A percentile compares a stretch with the other conserved stretches of the same genome.
phyloP scores from a whole-genome alignment of 768 basidiomycete species.

The Exsudoporus frostii region DNA sequence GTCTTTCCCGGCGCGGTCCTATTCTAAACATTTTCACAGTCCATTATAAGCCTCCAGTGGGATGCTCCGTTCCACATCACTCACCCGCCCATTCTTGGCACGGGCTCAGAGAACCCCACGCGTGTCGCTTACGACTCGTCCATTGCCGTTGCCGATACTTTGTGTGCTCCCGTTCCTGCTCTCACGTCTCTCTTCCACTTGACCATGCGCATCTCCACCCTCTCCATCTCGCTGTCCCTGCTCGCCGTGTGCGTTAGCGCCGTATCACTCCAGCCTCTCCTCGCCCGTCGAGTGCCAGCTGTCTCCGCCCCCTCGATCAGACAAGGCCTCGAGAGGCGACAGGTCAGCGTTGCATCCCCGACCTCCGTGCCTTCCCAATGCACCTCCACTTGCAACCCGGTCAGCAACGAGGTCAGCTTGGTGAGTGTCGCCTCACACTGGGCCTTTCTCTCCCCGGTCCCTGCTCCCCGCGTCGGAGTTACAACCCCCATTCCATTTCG shows the following conservation, averaged over 20 bases:
- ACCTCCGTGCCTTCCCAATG: conserved; percentile 24
- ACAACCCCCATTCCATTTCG: not conserved
- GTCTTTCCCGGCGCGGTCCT: not conserved
- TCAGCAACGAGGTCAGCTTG: conserved; percentile 22
- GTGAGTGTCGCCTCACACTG: conserved; percentile 11
- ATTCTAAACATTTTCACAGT: not conserved
- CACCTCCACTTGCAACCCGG: conserved; percentile 19
- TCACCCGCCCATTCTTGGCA: not conserved
- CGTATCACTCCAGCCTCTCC: conserved; percentile 2
- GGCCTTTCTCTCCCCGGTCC: not conserved
- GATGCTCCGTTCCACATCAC: not conserved
- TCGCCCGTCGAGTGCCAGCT: not conserved
- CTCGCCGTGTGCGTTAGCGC: not conserved
- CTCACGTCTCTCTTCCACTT: not conserved
- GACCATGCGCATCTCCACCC: conserved; percentile 14
- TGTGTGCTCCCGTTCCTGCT: not conserved
- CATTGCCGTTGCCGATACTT: not conserved
- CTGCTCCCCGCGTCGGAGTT: conserved; percentile 2
- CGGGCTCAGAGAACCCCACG: not conserved
- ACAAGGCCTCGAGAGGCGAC: conserved; percentile 9
- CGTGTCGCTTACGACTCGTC: not conserved
- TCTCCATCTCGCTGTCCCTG: conserved; percentile 1
- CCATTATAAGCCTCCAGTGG: not conserved
- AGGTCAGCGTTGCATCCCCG: conserved; percentile 10
- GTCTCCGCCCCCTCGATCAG: conserved; percentile 1